Evolutionary conservation across 2,329 filamentous ascomycete genomes (phyloP).

Genomic region (Helotiales sp.): DNA sequence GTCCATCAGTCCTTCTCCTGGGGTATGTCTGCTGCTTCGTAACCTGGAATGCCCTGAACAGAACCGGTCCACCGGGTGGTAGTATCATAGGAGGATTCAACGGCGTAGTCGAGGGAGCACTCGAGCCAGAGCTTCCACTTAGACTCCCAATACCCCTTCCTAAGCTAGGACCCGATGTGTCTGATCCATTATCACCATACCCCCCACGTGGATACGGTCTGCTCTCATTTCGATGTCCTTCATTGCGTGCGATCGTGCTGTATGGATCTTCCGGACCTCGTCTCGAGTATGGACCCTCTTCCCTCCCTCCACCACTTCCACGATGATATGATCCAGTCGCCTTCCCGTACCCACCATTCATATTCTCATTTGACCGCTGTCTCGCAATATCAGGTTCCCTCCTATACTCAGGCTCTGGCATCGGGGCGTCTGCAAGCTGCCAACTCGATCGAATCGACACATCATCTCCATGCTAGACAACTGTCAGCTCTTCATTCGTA

Average conservation of each 20-base stretch:
- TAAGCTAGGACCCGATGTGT: not conserved
- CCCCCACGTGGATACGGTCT: not conserved
- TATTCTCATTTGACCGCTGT: not conserved
- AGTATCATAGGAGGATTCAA: too few relatives aligned
- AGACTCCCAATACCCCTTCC: not conserved
- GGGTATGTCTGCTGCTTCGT: not conserved
- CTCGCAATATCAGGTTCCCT: not conserved
- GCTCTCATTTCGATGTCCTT: not conserved
- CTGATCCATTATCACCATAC: not conserved
- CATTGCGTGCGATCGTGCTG: not conserved
- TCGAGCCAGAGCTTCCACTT: not conserved
- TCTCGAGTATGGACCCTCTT: not conserved
- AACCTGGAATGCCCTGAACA: not conserved
- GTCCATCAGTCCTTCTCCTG: not conserved
- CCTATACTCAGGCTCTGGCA: too few relatives aligned
- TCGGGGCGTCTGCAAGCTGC: not conserved
- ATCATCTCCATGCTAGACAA: not conserved
- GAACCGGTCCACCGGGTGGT: not conserved
- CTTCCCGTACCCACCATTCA: not conserved
- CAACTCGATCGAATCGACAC: not conserved
- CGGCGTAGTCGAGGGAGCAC: too few relatives aligned
- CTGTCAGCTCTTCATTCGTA: too few relatives aligned
- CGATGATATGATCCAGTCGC: not conserved
- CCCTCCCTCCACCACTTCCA: not conserved
- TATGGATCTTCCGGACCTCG: not conserved